Evolutionary conservation across 1,284 basidiomycete species (phyloP).

Genomic region (Cryptococcus jaspeensis): DNA sequence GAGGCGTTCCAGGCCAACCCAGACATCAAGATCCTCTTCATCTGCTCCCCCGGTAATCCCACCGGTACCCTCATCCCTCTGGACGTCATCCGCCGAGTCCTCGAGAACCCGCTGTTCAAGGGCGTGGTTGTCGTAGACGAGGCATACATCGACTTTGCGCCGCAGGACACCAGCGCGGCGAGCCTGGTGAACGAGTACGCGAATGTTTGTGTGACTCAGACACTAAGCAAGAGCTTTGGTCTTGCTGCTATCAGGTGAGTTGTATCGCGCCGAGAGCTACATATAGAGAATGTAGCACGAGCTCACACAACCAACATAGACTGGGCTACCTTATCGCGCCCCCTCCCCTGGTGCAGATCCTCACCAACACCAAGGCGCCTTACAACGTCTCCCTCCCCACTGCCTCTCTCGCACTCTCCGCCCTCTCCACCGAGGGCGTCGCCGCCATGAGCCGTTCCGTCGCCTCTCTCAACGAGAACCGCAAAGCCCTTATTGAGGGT

Average conservation of each 20-base stretch:
- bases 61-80: conserved; percentile 86
- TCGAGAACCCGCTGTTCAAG: conserved; percentile 78
- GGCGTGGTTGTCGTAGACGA: conserved; percentile 95
- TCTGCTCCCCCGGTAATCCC: conserved; percentile 97
- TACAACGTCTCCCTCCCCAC: conserved; percentile 95
- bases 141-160: conserved; percentile 94
- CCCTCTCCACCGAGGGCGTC: conserved; percentile 68
- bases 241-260: conserved; percentile 86
- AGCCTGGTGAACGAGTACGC: conserved; percentile 73
- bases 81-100: conserved; percentile 64
- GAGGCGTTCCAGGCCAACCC: conserved; percentile 65
- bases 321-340: conserved; percentile 88
- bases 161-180: conserved; percentile 62
- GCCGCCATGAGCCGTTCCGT: conserved; percentile 67
- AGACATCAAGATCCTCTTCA: conserved; percentile 84
- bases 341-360: conserved; percentile 83
- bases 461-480: conserved; percentile 61
- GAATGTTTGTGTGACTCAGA: conserved; percentile 92
- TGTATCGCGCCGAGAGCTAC: not conserved
- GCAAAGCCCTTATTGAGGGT: conserved; percentile 58
- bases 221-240: conserved; percentile 93
- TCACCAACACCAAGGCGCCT: conserved; percentile 95
- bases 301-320: conserved; percentile 51
- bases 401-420: conserved; percentile 76
- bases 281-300: not conserved